Evolutionary conservation across 345 rosid species (phyloP).

Genomic region (Salix brachista): DNA sequence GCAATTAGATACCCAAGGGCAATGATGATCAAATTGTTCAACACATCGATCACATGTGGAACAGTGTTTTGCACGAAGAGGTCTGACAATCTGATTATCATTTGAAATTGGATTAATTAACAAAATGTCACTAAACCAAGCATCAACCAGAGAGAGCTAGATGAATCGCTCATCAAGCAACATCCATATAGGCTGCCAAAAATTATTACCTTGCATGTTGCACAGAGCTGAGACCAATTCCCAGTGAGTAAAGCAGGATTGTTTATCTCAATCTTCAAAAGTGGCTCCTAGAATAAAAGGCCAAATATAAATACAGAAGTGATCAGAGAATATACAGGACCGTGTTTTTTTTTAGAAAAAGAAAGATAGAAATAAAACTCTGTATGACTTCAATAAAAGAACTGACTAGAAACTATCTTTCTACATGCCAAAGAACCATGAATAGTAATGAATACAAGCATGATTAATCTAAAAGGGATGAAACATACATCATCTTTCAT

Average conservation of each 20-base stretch:
- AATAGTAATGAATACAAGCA: neutral
- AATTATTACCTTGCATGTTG: constrained; percentile 84
- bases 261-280: constrained; percentile 83
- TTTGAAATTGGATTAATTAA: constrained; percentile 5
- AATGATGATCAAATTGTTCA: constrained; percentile 98
- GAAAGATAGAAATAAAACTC: neutral
- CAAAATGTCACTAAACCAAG: neutral
- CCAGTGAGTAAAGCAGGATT: constrained; percentile 93
- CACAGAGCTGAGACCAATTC: constrained; percentile 97
- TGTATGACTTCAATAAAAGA: neutral
- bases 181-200: constrained; percentile 1
- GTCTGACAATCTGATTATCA: constrained; percentile 72
- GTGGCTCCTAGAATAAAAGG: constrained; percentile 60
- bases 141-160: constrained; percentile 3
- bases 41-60: constrained; percentile 92
- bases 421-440: neutral
- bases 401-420: neutral
- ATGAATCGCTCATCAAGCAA: neutral
- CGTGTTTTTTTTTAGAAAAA: neutral
- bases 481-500: constrained; percentile 86
- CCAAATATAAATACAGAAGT: neutral
- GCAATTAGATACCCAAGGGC: constrained; percentile 98
- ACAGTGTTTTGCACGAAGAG: constrained; percentile 97
- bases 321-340: neutral
- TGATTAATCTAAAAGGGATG: constrained; percentile 9